Percentiles rank a stretch among this genome's conserved stretches.
Evolutionary conservation across 2,329 filamentous ascomycete genomes (phyloP).

Genomic region (Sporothrix humicola): DNA sequence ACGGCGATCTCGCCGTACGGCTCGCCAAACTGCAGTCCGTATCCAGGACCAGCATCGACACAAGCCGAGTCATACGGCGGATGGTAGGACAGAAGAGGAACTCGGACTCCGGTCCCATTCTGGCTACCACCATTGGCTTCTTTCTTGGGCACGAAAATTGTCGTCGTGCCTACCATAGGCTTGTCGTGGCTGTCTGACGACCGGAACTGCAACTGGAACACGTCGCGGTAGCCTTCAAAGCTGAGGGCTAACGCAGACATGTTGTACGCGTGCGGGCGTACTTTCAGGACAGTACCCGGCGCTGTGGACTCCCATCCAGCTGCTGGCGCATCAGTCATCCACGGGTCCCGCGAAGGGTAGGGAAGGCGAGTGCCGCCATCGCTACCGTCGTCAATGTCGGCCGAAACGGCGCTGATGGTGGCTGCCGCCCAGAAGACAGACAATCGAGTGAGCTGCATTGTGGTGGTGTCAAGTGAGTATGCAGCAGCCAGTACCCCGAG

Average conservation of each 20-base stretch:
- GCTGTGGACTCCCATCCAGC: conserved; percentile 39
- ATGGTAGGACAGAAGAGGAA: conserved; percentile 49
- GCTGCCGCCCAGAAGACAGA: not conserved
- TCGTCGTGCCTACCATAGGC: conserved; percentile 47
- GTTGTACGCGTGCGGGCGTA: conserved; percentile 41
- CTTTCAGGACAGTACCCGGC: conserved; percentile 41
- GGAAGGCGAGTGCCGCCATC: conserved; percentile 8
- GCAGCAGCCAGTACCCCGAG: not conserved
- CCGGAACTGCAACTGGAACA: conserved; percentile 47
- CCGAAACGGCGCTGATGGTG: not conserved
- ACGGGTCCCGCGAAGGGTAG: conserved; percentile 16
- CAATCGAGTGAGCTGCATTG: not conserved
- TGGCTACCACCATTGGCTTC: conserved; percentile 14
- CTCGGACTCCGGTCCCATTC: not conserved
- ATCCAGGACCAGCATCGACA: conserved; percentile 48
- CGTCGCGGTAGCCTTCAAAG: conserved; percentile 36
- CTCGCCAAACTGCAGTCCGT: conserved; percentile 40
- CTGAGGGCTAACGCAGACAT: conserved; percentile 28
- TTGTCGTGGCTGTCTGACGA: conserved; percentile 45
- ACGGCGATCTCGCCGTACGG: conserved; percentile 43
- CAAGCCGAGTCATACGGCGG: conserved; percentile 48
- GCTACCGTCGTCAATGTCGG: conserved; percentile 3
- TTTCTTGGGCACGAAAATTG: conserved; percentile 42
- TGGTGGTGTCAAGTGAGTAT: not conserved
- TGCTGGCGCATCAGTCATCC: conserved; percentile 36